These are phyloP conservation scores for Atalantia buxifolia DNA, from an alignment of 345 rosid species.

Conservation along the genomic window DNA sequence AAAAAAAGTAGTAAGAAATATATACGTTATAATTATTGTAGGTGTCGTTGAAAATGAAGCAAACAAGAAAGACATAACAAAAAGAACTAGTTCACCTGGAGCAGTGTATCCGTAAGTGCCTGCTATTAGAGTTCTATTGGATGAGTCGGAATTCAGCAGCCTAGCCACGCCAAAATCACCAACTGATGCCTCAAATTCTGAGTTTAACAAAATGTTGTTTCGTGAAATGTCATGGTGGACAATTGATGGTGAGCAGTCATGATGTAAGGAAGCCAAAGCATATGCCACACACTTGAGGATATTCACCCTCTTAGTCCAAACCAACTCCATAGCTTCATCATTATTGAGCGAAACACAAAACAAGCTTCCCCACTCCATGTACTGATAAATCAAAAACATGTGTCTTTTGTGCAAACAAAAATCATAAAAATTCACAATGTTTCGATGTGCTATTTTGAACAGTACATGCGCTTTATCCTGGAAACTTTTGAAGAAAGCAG, in stretches of 20 bases:
- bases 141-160: conserved; percentile 6
- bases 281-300: neutral
- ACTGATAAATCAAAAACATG: conserved; percentile 10
- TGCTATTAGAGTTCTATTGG: neutral
- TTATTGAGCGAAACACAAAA: neutral
- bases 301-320: conserved; percentile 13
- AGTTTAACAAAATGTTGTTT: conserved; percentile 10
- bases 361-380: conserved; percentile 3
- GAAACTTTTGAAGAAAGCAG: neutral
- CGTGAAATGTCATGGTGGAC: conserved; percentile 20
- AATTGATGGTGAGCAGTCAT: conserved; percentile 9
- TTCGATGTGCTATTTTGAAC: conserved; percentile 1
- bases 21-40: too few species aligned
- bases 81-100: conserved; percentile 6
- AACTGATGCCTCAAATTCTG: conserved; percentile 4
- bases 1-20: neutral
- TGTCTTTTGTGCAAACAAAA: conserved; percentile 1
- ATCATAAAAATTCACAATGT: conserved; percentile 14
- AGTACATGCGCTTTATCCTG: conserved; percentile 1
- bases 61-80: neutral
- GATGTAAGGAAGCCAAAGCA: conserved; percentile 16
- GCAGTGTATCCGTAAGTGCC: conserved; percentile 13
- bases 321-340: neutral
- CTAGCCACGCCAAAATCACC: conserved; percentile 16
- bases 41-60: too few species aligned